Base-by-base conservation (phyloP, 1,284 basidiomycete species). In the Cryptococcus hybrid region DNA sequence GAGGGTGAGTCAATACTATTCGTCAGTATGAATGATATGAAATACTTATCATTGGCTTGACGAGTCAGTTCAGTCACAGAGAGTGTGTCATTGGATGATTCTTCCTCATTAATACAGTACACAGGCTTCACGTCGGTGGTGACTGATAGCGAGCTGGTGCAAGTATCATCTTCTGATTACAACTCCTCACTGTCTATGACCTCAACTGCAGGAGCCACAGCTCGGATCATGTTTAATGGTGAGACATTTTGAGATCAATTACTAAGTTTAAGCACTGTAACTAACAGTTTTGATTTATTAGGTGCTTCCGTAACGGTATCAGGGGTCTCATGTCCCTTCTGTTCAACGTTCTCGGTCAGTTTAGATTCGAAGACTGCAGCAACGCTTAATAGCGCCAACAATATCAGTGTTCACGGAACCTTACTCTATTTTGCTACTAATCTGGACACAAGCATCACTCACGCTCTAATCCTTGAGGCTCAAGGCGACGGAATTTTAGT, bases 151-250 rank as follows among this genome's bases (percentile, higher is more conserved):
- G 47, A 47, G 5, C 42, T 57, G 43, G 46, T 53, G 7, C 34
- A 56, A 9, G 36, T 54, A 30, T 47, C 54, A 49, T 12, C 40
- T 13, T 15, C 47, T 13, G 69, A 70, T 47, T 62, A 66, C 44
- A 50, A 61, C 24, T 40, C 52, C 3, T 67, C 70, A 18, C 53
- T 73, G 12, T 65, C 62, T 42, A 55, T 62, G 63, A 70, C 70
- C 7, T 37, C 55, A 1, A 66, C 64, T 0, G 51, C 57, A 3
- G 67, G 66, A 9, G 66, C 70, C 7, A 61, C 66, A 15, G 70
- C 68, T 3, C 56, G 52, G 24, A 56, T 70, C 6, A 58, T 37
- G 1, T 73, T 73, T 47, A 59, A 50, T 30, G 70, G 70, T 68
- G 44, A 57, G 67, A 52, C 2, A 5, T 12, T 36, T 54, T 35